A percentile compares a stretch with the other conserved stretches of the same genome.
Evolutionary conservation across 306 rosid genomes (phyloP).

Genomic region (Inga oerstediana): DNA sequence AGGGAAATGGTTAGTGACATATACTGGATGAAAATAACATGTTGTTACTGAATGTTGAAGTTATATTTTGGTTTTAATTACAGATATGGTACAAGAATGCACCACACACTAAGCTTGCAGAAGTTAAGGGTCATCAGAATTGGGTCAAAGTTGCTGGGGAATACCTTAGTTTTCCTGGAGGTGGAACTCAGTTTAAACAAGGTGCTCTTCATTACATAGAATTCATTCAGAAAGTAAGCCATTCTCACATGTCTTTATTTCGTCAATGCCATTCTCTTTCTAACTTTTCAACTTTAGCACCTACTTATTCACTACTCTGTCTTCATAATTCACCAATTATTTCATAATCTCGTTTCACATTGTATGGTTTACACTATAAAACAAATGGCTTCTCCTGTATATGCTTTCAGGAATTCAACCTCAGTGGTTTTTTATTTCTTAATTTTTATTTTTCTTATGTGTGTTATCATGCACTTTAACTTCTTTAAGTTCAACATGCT

Average conservation of each 20-base stretch:
- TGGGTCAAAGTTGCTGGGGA: conserved; percentile 87
- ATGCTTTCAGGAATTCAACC: neutral
- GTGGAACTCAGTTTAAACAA: conserved; percentile 86
- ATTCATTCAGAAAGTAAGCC: conserved; percentile 74
- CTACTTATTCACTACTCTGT: conserved; percentile 2
- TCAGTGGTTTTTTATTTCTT: neutral
- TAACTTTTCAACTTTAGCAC: conserved; percentile 23
- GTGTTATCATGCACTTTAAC: conserved; percentile 4
- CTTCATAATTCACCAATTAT: neutral
- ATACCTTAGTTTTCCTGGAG: conserved; percentile 87
- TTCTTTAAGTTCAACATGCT: neutral
- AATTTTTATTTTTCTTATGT: neutral
- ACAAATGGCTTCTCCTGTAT: neutral
- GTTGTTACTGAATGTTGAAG: conserved; percentile 29
- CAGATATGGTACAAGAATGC: conserved; percentile 86
- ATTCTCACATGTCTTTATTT: conserved; percentile 18
- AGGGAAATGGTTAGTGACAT: conserved; percentile 64
- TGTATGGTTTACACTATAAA: conserved; percentile 1
- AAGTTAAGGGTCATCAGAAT: conserved; percentile 83
- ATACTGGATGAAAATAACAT: conserved; percentile 8
- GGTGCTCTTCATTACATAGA: conserved; percentile 93
- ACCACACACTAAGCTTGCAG: conserved; percentile 80
- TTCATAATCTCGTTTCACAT: conserved; percentile 13
- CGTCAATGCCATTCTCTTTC: neutral
- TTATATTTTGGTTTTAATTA: conserved; percentile 39